Conservation (phyloP, 768 basidiomycete genomes). For the Termitomyces sp. region DNA sequence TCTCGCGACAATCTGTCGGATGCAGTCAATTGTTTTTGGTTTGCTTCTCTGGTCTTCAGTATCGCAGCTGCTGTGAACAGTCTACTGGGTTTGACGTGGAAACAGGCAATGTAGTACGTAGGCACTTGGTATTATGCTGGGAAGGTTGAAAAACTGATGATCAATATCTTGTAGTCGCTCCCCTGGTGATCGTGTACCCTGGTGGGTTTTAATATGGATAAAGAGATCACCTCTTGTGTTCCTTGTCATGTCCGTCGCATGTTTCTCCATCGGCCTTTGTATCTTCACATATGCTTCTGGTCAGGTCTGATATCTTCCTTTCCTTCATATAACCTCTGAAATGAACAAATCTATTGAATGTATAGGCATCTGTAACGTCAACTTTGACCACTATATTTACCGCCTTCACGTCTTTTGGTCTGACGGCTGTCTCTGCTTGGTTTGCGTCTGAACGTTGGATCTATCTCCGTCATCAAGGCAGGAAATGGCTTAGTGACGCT, state of each 20-base stretch:
- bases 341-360: neutral
- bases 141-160: slow-evolving; percentile 6
- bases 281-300: slow-evolving; percentile 73
- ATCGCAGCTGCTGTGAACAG: slow-evolving; percentile 77
- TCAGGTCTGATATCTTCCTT: slow-evolving; percentile 42
- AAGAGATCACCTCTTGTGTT: slow-evolving; percentile 81
- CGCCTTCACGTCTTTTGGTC: slow-evolving; percentile 67
- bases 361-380: slow-evolving; percentile 56
- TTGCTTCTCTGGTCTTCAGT: slow-evolving; percentile 71
- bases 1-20: slow-evolving; percentile 32
- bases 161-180: slow-evolving; percentile 47
- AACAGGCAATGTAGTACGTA: slow-evolving; percentile 79
- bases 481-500: slow-evolving; percentile 68
- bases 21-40: slow-evolving; percentile 73
- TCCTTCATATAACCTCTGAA: neutral
- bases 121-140: neutral
- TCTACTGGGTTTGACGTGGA: slow-evolving; percentile 75
- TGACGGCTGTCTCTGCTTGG: slow-evolving; percentile 70
- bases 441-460: slow-evolving; percentile 69
- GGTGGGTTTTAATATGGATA: slow-evolving; percentile 88
- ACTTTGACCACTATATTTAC: slow-evolving; percentile 77
- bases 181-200: slow-evolving; percentile 71
- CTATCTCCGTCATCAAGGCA: slow-evolving; percentile 58
- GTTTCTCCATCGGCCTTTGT: slow-evolving; percentile 76
- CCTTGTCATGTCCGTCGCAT: slow-evolving; percentile 79